phyloP scores from a whole-genome alignment of 495 filamentous ascomycete genomes.

The Patellaria atrata region DNA sequence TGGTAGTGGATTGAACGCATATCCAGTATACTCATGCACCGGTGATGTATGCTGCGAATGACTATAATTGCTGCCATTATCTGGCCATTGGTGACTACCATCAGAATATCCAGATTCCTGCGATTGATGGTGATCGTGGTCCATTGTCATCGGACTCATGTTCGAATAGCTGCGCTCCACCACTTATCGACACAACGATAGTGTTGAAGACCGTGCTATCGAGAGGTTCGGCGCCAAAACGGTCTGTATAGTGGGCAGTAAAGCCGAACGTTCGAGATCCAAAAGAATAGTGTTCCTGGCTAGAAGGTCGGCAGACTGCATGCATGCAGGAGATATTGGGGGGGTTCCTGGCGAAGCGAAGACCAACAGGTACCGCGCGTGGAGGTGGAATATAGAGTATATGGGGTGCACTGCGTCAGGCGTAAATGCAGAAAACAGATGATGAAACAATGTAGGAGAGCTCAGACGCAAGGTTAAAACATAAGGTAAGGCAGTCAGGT shows the following conservation, averaged over 20 bases:
- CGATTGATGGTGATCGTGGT: slow-evolving; percentile 25
- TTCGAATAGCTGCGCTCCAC: slow-evolving; percentile 9
- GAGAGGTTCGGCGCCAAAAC: slow-evolving; percentile 11
- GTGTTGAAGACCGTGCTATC: slow-evolving; percentile 25
- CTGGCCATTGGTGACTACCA: slow-evolving; percentile 16
- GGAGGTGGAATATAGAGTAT: no score
- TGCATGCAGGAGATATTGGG: slow-evolving; percentile 20
- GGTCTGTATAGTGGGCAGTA: slow-evolving; percentile 13
- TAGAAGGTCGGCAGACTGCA: slow-evolving; percentile 17
- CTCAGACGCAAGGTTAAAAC: no score
- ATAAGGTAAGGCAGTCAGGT: no score
- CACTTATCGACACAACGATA: no score
- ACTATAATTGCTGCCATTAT: slow-evolving; percentile 18
- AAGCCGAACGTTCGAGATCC: slow-evolving; percentile 8
- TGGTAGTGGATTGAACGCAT: slow-evolving; percentile 29
- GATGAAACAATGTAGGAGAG: no score
- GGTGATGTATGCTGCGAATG: slow-evolving; percentile 30
- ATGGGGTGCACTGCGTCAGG: no score
- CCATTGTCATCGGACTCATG: slow-evolving; percentile 28
- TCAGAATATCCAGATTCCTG: slow-evolving; percentile 22
- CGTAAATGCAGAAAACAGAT: no score
- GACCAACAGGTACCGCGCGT: slow-evolving; percentile 9
- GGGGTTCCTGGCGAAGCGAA: slow-evolving; percentile 20
- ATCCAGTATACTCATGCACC: slow-evolving; percentile 31
- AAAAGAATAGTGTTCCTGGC: slow-evolving; percentile 17